phyloP scores from a whole-genome alignment of 768 basidiomycete species.

The Naganishia friedmannii region DNA sequence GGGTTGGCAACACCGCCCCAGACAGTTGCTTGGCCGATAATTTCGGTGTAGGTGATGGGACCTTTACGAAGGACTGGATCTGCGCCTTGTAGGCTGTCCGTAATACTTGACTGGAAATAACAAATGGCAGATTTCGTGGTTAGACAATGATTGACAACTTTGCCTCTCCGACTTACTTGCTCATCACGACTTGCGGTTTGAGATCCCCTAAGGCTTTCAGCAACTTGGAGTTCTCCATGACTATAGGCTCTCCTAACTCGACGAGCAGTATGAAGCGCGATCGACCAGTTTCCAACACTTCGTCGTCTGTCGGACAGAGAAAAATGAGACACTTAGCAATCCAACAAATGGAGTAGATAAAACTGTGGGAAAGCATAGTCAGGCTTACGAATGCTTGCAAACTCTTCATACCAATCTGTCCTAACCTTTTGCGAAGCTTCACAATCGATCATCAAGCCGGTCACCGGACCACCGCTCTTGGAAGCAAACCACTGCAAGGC shows the following conservation, averaged over 20 bases:
- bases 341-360: neutral
- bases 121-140: neutral
- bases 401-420: conserved; percentile 1
- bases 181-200: neutral
- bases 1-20: neutral
- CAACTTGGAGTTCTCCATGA: neutral
- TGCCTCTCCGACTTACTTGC: neutral
- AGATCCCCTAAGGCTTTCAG: neutral
- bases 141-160: neutral
- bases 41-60: neutral
- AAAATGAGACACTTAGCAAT: neutral
- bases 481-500: conserved; percentile 4
- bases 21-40: neutral
- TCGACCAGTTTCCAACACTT: neutral
- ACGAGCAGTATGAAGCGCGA: conserved; percentile 1
- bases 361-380: neutral
- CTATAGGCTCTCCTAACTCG: neutral
- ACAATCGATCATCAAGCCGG: neutral
- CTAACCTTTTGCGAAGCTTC: neutral
- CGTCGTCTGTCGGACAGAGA: neutral
- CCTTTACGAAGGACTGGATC: neutral
- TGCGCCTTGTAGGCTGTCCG: neutral
- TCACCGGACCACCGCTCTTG: neutral
- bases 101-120: neutral
- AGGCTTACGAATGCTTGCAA: conserved; percentile 1